A percentile compares a stretch with the other conserved stretches of the same genome.
Evolutionary conservation across 208 protist species (phyloP).

Genomic region (Crithidia bombi): DNA sequence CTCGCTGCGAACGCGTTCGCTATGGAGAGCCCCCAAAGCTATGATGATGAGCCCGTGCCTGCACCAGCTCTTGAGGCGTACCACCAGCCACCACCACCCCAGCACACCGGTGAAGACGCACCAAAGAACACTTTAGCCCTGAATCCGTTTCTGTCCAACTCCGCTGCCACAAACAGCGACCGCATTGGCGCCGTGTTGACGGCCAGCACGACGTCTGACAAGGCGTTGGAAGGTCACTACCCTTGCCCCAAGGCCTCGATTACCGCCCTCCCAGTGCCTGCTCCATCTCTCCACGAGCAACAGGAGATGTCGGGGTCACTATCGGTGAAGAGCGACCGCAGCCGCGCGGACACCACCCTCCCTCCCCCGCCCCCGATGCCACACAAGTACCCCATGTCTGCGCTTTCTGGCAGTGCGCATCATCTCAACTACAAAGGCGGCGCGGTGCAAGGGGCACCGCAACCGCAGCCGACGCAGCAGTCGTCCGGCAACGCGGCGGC

Average conservation of each 20-base stretch:
- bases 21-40: too few relatives aligned
- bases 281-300: neutral
- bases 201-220: neutral
- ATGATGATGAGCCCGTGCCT: neutral
- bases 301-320: neutral
- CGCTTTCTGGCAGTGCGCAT: constrained; percentile 2
- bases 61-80: neutral
- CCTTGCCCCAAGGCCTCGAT: neutral
- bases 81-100: neutral
- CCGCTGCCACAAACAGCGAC: neutral
- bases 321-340: neutral
- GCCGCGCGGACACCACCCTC: neutral
- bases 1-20: neutral
- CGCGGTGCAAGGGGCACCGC: neutral
- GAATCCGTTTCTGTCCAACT: neutral
- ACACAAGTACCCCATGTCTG: constrained; percentile 11
- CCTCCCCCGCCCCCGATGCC: constrained; percentile 2
- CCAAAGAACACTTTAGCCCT: neutral
- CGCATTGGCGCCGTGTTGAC: neutral
- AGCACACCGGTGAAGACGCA: neutral
- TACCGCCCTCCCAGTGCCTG: neutral
- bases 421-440: constrained; percentile 12
- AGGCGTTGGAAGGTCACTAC: neutral
- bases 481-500: neutral
- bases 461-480: neutral